These are phyloP conservation scores for Phoenix roebelenii DNA, from an alignment of 176 grass and related monocot genomes.

Conservation along the genomic window DNA sequence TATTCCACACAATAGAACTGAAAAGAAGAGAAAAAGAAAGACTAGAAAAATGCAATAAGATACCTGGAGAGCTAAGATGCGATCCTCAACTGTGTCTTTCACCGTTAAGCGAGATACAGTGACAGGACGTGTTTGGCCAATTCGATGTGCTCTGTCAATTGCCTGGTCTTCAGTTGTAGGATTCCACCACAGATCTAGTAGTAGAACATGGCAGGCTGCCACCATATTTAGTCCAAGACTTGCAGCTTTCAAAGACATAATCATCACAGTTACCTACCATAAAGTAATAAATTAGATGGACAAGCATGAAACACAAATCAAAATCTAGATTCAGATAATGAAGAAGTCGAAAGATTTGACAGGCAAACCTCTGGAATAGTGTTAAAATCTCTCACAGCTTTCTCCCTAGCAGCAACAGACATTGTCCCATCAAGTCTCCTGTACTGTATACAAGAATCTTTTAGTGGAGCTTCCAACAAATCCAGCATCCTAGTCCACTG, in stretches of 20 bases:
- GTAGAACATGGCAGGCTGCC: slow-evolving; percentile 84
- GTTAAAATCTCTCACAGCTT: slow-evolving; percentile 89
- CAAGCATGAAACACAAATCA: slow-evolving; percentile 4
- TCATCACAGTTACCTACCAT: slow-evolving; percentile 82
- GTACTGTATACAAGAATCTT: slow-evolving; percentile 60
- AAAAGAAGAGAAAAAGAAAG: no score
- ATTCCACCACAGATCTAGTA: slow-evolving; percentile 99
- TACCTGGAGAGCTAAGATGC: slow-evolving; percentile 96
- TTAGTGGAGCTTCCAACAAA: slow-evolving; percentile 78
- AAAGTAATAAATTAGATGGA: slow-evolving; percentile 9
- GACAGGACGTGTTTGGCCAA: slow-evolving; percentile 87
- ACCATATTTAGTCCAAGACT: slow-evolving; percentile 99
- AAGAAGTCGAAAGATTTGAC: not conserved
- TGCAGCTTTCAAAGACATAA: slow-evolving; percentile 97
- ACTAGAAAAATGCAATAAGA: not conserved
- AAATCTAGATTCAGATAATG: slow-evolving; percentile 6
- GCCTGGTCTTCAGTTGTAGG: slow-evolving; percentile 99
- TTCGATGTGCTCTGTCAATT: slow-evolving; percentile 94
- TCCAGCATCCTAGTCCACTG: slow-evolving; percentile 99
- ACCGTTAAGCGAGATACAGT: slow-evolving; percentile 87
- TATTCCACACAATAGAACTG: no score
- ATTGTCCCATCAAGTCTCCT: slow-evolving; percentile 95
- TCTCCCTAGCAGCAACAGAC: slow-evolving; percentile 88
- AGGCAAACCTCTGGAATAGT: slow-evolving; percentile 69
- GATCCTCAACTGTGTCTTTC: slow-evolving; percentile 88